phyloP scores from a whole-genome alignment of 2,329 filamentous ascomycete genomes.

The Aspergillus sp. region DNA sequence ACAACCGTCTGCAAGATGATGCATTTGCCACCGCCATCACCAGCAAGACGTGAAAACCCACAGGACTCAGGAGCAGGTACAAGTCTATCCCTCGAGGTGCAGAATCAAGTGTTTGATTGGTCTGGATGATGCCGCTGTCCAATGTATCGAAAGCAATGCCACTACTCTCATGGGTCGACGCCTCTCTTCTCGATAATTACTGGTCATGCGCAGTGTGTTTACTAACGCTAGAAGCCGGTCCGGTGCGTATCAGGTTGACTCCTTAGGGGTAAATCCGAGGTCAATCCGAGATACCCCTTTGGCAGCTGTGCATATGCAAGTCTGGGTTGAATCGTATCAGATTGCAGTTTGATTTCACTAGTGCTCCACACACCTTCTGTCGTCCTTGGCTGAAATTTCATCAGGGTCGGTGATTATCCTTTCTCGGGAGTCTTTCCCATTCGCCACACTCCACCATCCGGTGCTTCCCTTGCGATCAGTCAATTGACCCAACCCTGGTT shows the following conservation, averaged over 20 bases:
- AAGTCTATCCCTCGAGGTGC: not conserved
- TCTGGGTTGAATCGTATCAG: conserved; percentile 1
- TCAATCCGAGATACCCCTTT: not conserved
- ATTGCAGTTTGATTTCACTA: not conserved
- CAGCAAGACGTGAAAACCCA: not conserved
- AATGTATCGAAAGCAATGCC: not conserved
- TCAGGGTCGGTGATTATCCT: not conserved
- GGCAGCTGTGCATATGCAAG: conserved; percentile 5
- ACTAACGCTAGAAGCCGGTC: not conserved
- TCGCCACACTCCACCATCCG: not conserved
- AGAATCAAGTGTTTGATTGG: not conserved
- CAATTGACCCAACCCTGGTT: not conserved
- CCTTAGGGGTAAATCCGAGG: not conserved
- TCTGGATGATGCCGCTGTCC: not conserved
- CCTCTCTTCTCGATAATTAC: not conserved
- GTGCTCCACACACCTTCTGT: not conserved
- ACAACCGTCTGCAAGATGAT: not conserved
- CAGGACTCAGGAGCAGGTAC: not conserved
- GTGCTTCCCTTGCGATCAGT: not conserved
- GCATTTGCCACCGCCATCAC: not conserved
- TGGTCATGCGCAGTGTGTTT: not conserved
- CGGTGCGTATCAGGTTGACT: not conserved
- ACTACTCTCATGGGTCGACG: not conserved
- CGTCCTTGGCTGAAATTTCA: not conserved
- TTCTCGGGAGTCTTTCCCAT: not conserved